Conservation (phyloP, 352 stramenopile genomes). For the Phytopythium aichiense region DNA sequence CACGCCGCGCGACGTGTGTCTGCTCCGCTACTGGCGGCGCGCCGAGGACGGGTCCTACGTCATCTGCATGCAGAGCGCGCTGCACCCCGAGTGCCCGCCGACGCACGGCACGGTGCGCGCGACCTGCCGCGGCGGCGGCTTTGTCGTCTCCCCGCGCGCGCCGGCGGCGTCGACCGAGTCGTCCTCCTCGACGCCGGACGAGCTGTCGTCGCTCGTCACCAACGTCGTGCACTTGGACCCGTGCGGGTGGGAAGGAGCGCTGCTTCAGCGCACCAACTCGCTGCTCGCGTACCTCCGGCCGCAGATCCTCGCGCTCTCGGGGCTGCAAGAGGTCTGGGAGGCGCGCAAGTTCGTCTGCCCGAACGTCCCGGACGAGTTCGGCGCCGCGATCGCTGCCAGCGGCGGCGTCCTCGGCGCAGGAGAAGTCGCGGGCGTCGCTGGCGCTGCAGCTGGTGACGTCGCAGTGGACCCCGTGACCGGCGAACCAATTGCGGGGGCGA, state of each 20-base stretch:
- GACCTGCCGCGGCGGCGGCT: conserved; percentile 57
- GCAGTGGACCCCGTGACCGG: conserved; percentile 12
- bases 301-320: conserved; percentile 53
- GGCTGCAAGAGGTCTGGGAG: conserved; percentile 69
- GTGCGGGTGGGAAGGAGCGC: conserved; percentile 53
- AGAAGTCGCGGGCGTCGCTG: conserved; percentile 13
- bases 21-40: conserved; percentile 70
- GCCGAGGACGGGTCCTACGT: conserved; percentile 72
- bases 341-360: conserved; percentile 70
- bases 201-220: conserved; percentile 63
- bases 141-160: conserved; percentile 50
- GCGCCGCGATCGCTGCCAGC: conserved; percentile 29
- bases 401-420: conserved; percentile 11
- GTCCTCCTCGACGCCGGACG: conserved; percentile 19
- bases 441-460: neutral
- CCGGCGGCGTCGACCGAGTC: conserved; percentile 17
- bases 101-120: conserved; percentile 57
- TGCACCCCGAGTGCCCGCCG: conserved; percentile 68
- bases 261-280: conserved; percentile 53
- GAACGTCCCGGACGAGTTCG: conserved; percentile 63
- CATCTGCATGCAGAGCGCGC: conserved; percentile 70
- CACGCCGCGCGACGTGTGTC: conserved; percentile 55
- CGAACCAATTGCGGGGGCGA: neutral
- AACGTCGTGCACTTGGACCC: conserved; percentile 72
- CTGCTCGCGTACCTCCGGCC: conserved; percentile 56